phyloP scores from a whole-genome alignment of 2,329 filamentous ascomycete genomes.

The Penicillium sclerotiorum region DNA sequence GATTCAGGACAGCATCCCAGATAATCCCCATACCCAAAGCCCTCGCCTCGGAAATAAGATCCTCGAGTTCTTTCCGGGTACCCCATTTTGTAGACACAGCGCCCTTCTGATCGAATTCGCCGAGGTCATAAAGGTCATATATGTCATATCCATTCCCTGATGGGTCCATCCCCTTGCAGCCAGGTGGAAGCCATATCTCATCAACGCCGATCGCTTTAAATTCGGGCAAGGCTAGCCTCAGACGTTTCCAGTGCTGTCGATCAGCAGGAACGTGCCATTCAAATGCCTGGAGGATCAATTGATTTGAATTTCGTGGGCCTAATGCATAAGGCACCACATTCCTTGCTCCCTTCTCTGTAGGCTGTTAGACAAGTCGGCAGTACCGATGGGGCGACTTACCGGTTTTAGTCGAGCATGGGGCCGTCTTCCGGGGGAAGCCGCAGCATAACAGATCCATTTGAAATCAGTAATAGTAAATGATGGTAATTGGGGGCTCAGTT shows the following conservation, averaged over 20 bases:
- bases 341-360: too few species aligned
- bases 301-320: slow-evolving; percentile 36
- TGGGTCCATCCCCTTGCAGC: slow-evolving; percentile 66
- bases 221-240: slow-evolving; percentile 55
- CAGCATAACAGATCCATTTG: too few species aligned
- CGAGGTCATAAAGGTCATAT: slow-evolving; percentile 71
- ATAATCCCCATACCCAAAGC: slow-evolving; percentile 60
- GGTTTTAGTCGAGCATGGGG: too few species aligned
- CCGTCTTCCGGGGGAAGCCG: too few species aligned
- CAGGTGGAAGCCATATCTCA: slow-evolving; percentile 70
- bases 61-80: slow-evolving; percentile 60
- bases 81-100: slow-evolving; percentile 69
- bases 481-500: too few species aligned
- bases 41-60: slow-evolving; percentile 55
- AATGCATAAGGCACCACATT: slow-evolving; percentile 35
- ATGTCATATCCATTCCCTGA: slow-evolving; percentile 69
- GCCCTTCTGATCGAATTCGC: slow-evolving; percentile 74
- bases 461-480: too few species aligned
- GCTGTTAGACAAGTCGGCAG: too few species aligned
- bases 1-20: slow-evolving; percentile 73
- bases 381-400: too few species aligned
- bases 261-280: slow-evolving; percentile 72
- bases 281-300: slow-evolving; percentile 68
- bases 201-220: slow-evolving; percentile 64
- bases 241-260: slow-evolving; percentile 63